Base-by-base conservation (phyloP, 257 asterid genomes). In the Solanum neorickii region DNA sequence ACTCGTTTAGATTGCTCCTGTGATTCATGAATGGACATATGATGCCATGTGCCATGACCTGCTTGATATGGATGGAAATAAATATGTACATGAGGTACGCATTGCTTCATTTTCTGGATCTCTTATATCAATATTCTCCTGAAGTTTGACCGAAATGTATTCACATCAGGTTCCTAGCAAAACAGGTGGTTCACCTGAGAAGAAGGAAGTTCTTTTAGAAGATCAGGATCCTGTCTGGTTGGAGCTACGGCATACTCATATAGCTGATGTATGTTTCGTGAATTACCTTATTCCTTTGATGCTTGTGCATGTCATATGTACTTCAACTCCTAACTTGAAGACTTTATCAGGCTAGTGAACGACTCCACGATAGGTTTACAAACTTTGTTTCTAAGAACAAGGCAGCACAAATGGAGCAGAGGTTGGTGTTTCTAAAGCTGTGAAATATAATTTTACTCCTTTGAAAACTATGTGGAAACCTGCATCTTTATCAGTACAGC, bases 41-140 rank as follows among this genome's bases (percentile, higher is more conserved):
- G 99, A 97, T 92, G 98, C 98, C 86, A 94, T 97, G 98, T 94
- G 98, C 70, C 98, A 97, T 91, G 99, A 97, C 91, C 93, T 95
- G 87, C 98, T 97, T 72, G 98, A 93, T 27, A 92, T 97, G 92
- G 96, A 94, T 3, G 99, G 99, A 87, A 97, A 94, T 90, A 97
- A 95, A 93, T 95, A 94, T 88, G 88, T 89, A 31, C 94, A 93
- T 12, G 98, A 97, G 99, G 99, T 97, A 94, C 82, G 11, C 87
- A 69, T 77, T 89, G 83, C 78, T 84, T 60, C 74, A 39, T 85
- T 74, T 87, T 60, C 69, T 72, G 87, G 29, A 75, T 83, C 49
- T 83, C 12, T 11, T 47, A 18, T 82, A 78, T 88, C 35, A 52
- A 88, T 49, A 44, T 90, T 68, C 90, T 85, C 88, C 21, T 86